Evolutionary conservation across 2,329 filamentous ascomycete genomes (phyloP).

Genomic region (Cadophora luteo-olivacea): DNA sequence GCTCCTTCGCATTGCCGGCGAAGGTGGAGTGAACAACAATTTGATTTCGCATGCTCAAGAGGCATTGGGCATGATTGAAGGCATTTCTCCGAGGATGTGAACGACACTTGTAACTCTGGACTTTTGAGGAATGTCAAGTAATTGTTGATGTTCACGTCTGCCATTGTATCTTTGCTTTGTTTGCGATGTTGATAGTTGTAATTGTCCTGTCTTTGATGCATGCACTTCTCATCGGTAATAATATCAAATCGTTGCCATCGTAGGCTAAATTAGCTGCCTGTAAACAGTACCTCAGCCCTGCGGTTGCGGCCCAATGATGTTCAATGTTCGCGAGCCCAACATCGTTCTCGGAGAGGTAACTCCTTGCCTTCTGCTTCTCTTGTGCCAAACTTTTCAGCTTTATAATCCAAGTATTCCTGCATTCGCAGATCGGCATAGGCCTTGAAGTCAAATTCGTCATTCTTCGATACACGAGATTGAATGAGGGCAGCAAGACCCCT

Average conservation of each 20-base stretch:
- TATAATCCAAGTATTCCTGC: slow-evolving; percentile 2
- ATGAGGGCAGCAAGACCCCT: slow-evolving; percentile 18
- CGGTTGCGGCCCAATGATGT: background rate
- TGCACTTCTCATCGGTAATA: background rate
- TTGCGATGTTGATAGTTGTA: background rate
- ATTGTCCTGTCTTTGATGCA: background rate
- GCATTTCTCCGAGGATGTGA: slow-evolving; percentile 13
- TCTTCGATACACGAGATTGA: slow-evolving; percentile 3
- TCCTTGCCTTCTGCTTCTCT: background rate
- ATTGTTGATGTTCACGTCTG: background rate
- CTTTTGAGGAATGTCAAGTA: background rate
- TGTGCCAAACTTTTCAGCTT: background rate
- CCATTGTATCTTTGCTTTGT: background rate
- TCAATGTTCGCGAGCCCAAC: background rate
- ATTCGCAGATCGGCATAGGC: slow-evolving; percentile 7
- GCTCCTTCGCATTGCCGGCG: background rate
- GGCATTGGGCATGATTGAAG: background rate
- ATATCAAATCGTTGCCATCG: background rate
- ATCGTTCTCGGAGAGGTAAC: slow-evolving; percentile 3
- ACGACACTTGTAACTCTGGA: background rate
- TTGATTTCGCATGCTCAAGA: slow-evolving; percentile 1
- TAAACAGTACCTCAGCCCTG: background rate
- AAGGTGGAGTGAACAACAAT: background rate
- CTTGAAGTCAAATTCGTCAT: background rate
- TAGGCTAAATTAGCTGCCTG: background rate